These are phyloP conservation scores for Lachancea nothofagi DNA, from an alignment of 805 yeast genomes.

Conservation along the genomic window DNA sequence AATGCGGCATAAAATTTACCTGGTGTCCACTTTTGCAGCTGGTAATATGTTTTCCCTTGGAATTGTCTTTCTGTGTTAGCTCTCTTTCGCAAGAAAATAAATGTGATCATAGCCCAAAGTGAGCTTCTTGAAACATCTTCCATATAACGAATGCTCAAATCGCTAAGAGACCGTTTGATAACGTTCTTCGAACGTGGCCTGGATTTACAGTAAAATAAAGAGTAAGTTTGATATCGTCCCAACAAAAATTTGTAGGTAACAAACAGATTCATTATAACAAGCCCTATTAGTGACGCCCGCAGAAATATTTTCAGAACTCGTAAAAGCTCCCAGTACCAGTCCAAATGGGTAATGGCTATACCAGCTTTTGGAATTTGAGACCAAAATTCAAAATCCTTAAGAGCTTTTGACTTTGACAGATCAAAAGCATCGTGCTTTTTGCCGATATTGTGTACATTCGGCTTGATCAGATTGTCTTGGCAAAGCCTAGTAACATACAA, in stretches of 20 bases:
- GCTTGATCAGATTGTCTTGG: conserved; percentile 28
- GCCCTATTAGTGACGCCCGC: conserved; percentile 4
- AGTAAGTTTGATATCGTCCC: conserved; percentile 20
- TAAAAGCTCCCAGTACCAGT: conserved; percentile 15
- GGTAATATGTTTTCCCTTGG: conserved; percentile 42
- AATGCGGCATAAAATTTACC: conserved; percentile 49
- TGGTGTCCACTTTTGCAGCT: conserved; percentile 63
- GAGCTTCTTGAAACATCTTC: conserved; percentile 21
- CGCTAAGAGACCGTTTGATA: conserved; percentile 16
- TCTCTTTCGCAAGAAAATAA: conserved; percentile 11
- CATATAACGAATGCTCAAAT: conserved; percentile 17
- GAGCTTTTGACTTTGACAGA: conserved; percentile 24
- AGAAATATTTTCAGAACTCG: conserved; percentile 15
- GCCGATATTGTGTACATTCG: conserved; percentile 20
- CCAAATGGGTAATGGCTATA: not conserved
- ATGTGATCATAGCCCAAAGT: conserved; percentile 21
- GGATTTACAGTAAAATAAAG: conserved; percentile 18
- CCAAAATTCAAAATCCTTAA: conserved; percentile 19
- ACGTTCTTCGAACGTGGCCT: conserved; percentile 19
- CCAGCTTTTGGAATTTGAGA: conserved; percentile 11
- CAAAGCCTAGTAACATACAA: conserved; percentile 23
- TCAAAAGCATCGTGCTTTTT: conserved; percentile 25
- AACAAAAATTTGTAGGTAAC: conserved; percentile 20
- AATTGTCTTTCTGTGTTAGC: conserved; percentile 14
- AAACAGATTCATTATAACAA: conserved; percentile 15